phyloP scores from a whole-genome alignment of 148 eudicot species.

The Amaranthus cruentus region DNA sequence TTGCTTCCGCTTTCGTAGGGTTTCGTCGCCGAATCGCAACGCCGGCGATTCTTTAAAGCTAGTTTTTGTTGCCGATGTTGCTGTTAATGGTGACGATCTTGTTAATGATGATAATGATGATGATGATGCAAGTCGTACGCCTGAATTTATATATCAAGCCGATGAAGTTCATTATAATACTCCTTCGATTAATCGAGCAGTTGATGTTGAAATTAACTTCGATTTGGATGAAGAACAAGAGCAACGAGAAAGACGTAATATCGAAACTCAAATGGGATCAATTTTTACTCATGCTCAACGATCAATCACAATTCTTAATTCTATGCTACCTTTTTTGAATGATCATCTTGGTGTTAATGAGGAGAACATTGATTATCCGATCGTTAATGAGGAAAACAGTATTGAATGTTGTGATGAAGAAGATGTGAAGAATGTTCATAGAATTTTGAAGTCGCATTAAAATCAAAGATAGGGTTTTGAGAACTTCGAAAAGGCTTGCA shows the following conservation, averaged over 20 bases:
- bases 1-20: slow-evolving; percentile 6
- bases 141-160: no score
- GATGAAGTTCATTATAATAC: no score
- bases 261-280: no score
- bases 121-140: no score
- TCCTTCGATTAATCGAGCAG: no score
- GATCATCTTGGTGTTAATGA: no score
- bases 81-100: neutral
- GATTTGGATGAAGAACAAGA: neutral
- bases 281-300: no score
- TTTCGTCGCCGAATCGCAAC: no score
- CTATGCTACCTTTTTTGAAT: no score
- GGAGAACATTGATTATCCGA: no score
- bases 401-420: neutral
- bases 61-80: slow-evolving; percentile 12
- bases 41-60: neutral
- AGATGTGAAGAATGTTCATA: neutral
- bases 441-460: neutral
- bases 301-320: no score
- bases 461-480: neutral
- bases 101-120: neutral
- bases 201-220: neutral
- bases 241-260: no score
- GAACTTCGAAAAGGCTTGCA: neutral
- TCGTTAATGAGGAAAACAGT: neutral